Evolutionary conservation across 1,284 basidiomycete species (phyloP).

Genomic region (Leccinum griseonigrum): DNA sequence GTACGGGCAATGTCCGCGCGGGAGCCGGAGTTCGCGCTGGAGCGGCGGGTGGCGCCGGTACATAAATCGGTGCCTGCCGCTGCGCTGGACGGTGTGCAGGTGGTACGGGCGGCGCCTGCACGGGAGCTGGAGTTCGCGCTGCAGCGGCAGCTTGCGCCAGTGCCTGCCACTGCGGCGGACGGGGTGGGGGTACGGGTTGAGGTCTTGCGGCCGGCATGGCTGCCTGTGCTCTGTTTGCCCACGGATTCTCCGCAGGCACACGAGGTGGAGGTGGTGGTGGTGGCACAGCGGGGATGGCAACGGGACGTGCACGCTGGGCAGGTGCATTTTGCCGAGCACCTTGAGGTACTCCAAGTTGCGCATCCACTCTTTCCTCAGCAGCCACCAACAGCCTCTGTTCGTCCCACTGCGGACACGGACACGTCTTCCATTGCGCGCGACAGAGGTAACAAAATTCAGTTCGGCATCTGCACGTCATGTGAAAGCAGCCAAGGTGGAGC

Average conservation of each 20-base stretch:
- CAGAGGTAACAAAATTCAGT: conserved; percentile 48
- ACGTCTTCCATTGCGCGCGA: conserved; percentile 40
- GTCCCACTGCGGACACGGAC: conserved; percentile 43
- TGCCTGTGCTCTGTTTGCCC: neutral
- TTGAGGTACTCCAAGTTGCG: conserved; percentile 13
- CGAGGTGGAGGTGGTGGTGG: neutral
- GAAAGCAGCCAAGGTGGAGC: conserved; percentile 41
- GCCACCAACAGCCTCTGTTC: conserved; percentile 33
- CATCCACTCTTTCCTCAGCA: conserved; percentile 34
- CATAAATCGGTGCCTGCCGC: neutral
- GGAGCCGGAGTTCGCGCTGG: neutral
- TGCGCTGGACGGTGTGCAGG: neutral
- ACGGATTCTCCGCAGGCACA: neutral
- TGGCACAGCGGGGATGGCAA: conserved; percentile 1
- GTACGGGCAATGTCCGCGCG: neutral
- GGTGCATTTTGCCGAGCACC: conserved; percentile 14
- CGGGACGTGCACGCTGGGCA: conserved; percentile 1
- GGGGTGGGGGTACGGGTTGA: neutral
- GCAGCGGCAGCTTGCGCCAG: neutral
- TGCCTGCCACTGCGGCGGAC: neutral
- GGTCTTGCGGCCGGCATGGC: neutral
- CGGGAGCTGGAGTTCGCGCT: neutral
- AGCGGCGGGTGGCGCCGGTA: neutral
- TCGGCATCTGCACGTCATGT: conserved; percentile 47
- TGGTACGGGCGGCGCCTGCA: neutral